These are phyloP conservation scores for Ogataea minuta DNA, from an alignment of 805 yeast species.

Conservation along the genomic window DNA sequence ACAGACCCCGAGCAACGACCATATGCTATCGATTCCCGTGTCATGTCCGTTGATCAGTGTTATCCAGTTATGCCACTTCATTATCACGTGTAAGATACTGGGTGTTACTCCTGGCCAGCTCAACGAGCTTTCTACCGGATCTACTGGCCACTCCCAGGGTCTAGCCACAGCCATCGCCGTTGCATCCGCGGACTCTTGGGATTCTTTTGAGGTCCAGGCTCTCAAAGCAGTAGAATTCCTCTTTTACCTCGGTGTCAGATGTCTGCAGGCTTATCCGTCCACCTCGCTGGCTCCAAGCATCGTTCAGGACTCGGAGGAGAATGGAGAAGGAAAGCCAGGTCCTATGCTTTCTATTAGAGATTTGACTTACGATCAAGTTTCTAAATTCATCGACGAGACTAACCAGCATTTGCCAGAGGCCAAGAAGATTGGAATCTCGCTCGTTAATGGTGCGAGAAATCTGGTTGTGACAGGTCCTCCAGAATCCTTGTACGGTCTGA, in stretches of 20 bases:
- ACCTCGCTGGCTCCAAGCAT: constrained; percentile 93
- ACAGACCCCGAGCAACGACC: constrained; percentile 85
- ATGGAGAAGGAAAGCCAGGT: constrained; percentile 94
- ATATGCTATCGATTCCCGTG: constrained; percentile 85
- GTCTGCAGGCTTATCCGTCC: constrained; percentile 86
- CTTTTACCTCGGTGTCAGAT: constrained; percentile 91
- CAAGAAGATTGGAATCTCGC: constrained; percentile 85
- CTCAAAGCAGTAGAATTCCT: constrained; percentile 78
- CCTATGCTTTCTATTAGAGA: constrained; percentile 97
- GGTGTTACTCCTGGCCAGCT: constrained; percentile 90
- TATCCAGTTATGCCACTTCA: constrained; percentile 91
- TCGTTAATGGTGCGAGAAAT: constrained; percentile 93
- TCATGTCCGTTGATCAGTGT: constrained; percentile 97
- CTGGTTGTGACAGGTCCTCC: constrained; percentile 98
- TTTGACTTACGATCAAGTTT: constrained; percentile 75
- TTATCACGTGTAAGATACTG: constrained; percentile 78
- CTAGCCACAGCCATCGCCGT: constrained; percentile 90
- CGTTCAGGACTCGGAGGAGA: constrained; percentile 86
- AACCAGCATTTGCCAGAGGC: constrained; percentile 91
- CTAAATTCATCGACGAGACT: constrained; percentile 75
- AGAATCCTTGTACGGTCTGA: constrained; percentile 93
- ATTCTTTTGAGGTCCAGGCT: constrained; percentile 67
- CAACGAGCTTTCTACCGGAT: constrained; percentile 62
- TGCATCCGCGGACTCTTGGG: constrained; percentile 83
- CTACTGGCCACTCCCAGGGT: constrained; percentile 91